Percentiles rank a stretch among this genome's conserved stretches.
These are phyloP conservation scores for Tetragonia tetragonoides DNA, from an alignment of 148 eudicot species.

Conservation along the genomic window DNA sequence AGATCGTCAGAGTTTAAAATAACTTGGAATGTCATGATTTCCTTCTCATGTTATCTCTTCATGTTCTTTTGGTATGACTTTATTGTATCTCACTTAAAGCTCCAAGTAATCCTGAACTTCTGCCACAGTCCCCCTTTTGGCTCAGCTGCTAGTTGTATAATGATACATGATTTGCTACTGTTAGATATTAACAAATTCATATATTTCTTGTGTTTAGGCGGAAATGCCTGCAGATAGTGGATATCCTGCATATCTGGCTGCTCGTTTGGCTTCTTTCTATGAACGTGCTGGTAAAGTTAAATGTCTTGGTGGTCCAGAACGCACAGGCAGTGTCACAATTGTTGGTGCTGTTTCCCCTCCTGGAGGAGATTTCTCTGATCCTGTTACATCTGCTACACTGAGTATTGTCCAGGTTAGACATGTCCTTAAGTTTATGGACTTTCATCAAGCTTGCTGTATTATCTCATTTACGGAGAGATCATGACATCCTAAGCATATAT, in stretches of 20 bases:
- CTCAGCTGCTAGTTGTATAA: neutral
- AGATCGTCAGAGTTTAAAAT: neutral
- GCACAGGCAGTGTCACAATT: slow-evolving; percentile 97
- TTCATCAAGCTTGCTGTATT: neutral
- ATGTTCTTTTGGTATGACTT: neutral
- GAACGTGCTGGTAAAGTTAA: slow-evolving; percentile 99
- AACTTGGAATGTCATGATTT: neutral
- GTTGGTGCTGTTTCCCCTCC: slow-evolving; percentile 99
- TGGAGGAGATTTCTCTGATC: slow-evolving; percentile 99
- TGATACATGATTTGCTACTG: neutral
- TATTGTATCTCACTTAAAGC: neutral
- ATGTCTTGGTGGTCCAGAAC: slow-evolving; percentile 97
- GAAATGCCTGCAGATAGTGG: slow-evolving; percentile 99
- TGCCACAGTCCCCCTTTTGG: neutral
- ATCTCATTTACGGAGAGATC: neutral
- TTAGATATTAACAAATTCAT: slow-evolving; percentile 7
- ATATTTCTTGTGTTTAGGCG: slow-evolving; percentile 47
- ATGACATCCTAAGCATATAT: no score
- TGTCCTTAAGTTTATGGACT: neutral
- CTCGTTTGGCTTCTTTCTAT: slow-evolving; percentile 96
- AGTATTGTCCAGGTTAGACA: slow-evolving; percentile 89
- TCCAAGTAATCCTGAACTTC: neutral
- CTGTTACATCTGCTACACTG: slow-evolving; percentile 97
- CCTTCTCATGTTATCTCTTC: neutral
- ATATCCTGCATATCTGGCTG: slow-evolving; percentile 99